These are phyloP conservation scores for Colletotrichum tropicicola DNA, from an alignment of 2,329 filamentous ascomycete species.

Conservation along the genomic window DNA sequence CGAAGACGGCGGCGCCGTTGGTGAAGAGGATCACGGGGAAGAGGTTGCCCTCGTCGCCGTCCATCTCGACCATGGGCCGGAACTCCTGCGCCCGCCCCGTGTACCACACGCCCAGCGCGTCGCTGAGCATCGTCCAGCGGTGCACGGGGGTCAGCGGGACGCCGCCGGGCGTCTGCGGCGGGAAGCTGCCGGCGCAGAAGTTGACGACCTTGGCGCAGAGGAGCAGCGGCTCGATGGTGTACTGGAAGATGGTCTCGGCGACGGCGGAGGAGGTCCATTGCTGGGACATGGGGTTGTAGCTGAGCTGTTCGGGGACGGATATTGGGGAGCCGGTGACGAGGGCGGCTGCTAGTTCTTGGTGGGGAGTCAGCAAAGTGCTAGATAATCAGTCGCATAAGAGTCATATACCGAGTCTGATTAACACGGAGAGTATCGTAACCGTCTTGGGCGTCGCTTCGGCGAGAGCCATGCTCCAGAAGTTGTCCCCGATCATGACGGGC, in stretches of 20 bases:
- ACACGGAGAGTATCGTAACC: constrained; percentile 27
- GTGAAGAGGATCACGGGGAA: constrained; percentile 49
- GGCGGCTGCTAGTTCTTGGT: constrained; percentile 38
- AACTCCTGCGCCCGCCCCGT: constrained; percentile 41
- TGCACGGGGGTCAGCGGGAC: constrained; percentile 32
- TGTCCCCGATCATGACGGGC: neutral
- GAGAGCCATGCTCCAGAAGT: neutral
- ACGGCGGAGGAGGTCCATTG: constrained; percentile 16
- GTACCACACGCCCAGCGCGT: constrained; percentile 44
- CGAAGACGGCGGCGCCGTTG: constrained; percentile 51
- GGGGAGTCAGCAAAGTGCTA: neutral
- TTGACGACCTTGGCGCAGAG: constrained; percentile 46
- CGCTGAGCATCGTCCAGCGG: constrained; percentile 41
- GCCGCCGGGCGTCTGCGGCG: neutral
- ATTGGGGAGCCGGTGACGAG: constrained; percentile 38
- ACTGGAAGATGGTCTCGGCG: constrained; percentile 32
- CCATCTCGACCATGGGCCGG: constrained; percentile 43
- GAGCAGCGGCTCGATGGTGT: constrained; percentile 37
- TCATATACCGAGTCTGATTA: constrained; percentile 37
- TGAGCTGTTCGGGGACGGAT: constrained; percentile 35
- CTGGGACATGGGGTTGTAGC: constrained; percentile 9
- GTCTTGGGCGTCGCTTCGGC: constrained; percentile 19
- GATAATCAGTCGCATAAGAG: neutral
- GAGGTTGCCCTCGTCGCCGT: constrained; percentile 36
- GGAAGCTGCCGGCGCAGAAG: constrained; percentile 40